Evolutionary conservation across 2,329 filamentous ascomycete species (phyloP).

Genomic region (Pezicula carpinea): DNA sequence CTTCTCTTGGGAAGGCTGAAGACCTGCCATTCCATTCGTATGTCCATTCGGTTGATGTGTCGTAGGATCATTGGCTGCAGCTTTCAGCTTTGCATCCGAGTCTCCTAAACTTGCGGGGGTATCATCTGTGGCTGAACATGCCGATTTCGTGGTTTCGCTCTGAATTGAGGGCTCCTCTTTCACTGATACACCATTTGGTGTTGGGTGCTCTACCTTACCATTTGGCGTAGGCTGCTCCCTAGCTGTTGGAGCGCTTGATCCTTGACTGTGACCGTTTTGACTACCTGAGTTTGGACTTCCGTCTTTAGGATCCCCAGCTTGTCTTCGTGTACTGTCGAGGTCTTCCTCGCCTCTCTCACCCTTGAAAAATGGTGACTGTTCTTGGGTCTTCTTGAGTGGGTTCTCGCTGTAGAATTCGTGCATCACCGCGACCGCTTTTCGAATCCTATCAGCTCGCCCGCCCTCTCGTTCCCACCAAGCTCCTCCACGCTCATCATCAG

Average conservation of each 20-base stretch:
- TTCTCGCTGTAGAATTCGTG: slow-evolving; percentile 63
- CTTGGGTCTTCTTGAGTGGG: slow-evolving; percentile 42
- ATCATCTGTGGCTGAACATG: not conserved
- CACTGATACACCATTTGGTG: not conserved
- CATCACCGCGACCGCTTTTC: slow-evolving; percentile 71
- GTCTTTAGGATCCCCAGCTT: slow-evolving; percentile 10
- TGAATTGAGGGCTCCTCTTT: not conserved
- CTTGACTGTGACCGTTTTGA: slow-evolving; percentile 11
- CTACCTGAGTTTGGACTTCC: slow-evolving; percentile 5
- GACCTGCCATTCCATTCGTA: slow-evolving; percentile 4
- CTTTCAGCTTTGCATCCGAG: slow-evolving; percentile 21
- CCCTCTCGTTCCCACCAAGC: slow-evolving; percentile 85
- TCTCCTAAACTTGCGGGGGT: slow-evolving; percentile 7
- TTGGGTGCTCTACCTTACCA: not conserved
- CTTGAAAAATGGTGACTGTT: slow-evolving; percentile 16
- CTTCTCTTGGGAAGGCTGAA: not conserved
- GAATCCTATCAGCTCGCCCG: slow-evolving; percentile 66
- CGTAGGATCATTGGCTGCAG: slow-evolving; percentile 22
- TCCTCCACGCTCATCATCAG: slow-evolving; percentile 66
- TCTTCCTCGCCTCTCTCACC: slow-evolving; percentile 18
- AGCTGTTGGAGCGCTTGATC: not conserved
- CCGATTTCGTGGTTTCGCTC: not conserved
- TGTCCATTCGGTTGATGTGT: slow-evolving; percentile 15
- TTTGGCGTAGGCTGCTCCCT: not conserved
- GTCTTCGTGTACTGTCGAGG: slow-evolving; percentile 21